Evolutionary conservation across 106 monocot genomes (phyloP).

Genomic region (Narthecium ossifragum): DNA sequence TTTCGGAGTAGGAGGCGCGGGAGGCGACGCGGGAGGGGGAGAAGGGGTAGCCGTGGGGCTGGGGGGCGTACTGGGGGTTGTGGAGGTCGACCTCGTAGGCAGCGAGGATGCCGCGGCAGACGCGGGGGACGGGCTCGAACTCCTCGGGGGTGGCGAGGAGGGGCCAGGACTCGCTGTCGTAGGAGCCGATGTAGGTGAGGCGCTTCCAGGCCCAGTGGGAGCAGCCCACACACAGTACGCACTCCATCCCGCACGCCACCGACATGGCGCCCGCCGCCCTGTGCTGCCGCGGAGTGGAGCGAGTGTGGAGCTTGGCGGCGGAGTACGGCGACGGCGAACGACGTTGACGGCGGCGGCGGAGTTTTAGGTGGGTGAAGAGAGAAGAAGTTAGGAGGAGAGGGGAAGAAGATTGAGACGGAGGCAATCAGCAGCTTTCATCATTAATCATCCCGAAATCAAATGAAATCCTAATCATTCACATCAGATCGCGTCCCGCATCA

Average conservation of each 20-base stretch:
- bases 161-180: constrained; percentile 86
- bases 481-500: no score
- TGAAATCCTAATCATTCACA: no score
- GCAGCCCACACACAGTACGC: constrained; percentile 78
- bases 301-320: no score
- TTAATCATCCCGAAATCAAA: no score
- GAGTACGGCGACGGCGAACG: no score
- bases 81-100: constrained; percentile 54
- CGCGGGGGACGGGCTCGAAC: constrained; percentile 57
- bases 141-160: constrained; percentile 36
- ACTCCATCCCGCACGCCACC: constrained; percentile 52
- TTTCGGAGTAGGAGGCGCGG: constrained; percentile 48
- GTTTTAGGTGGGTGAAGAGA: no score
- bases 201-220: constrained; percentile 80
- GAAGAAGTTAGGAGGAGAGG: no score
- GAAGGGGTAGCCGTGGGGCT: constrained; percentile 38
- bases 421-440: no score
- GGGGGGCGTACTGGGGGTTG: constrained; percentile 31
- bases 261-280: constrained; percentile 24
- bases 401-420: no score
- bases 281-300: background rate
- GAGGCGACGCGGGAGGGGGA: constrained; percentile 40
- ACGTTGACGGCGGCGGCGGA: no score
- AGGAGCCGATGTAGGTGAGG: constrained; percentile 66
- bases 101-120: constrained; percentile 65